These are phyloP conservation scores for Triticum turgidum DNA, from an alignment of 176 grass and related monocot genomes.

Conservation along the genomic window DNA sequence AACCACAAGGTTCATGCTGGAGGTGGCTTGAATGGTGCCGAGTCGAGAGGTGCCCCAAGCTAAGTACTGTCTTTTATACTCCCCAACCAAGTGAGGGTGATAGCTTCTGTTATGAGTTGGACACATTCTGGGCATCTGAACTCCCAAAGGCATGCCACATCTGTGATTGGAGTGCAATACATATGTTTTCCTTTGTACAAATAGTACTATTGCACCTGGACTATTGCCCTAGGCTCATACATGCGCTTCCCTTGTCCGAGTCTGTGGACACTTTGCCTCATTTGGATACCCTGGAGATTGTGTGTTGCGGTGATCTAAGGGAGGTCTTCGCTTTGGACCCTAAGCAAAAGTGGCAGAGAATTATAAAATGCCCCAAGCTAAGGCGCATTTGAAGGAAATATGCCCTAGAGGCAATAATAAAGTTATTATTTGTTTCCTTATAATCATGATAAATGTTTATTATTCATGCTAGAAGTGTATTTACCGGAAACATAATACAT, in stretches of 20 bases:
- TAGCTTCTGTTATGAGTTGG: background rate
- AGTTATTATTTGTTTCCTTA: too few relatives aligned
- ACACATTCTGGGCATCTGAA: background rate
- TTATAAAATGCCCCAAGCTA: background rate
- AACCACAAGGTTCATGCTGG: background rate
- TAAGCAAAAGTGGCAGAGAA: background rate
- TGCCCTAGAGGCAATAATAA: too few relatives aligned
- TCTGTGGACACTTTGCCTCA: background rate
- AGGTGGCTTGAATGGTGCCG: accelerated
- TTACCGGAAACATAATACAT: too few relatives aligned
- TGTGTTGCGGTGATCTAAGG: background rate
- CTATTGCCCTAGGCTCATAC: background rate
- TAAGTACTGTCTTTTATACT: background rate
- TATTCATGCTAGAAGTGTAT: too few relatives aligned
- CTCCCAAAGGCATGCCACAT: background rate
- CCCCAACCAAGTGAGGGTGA: background rate
- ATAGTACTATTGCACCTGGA: background rate
- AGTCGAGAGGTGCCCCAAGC: background rate
- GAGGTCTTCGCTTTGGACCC: background rate
- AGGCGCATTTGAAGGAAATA: too few relatives aligned
- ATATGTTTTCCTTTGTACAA: background rate
- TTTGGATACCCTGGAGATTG: background rate
- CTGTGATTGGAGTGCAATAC: background rate
- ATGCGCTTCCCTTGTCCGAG: background rate
- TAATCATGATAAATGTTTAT: too few relatives aligned